phyloP scores from a whole-genome alignment of 176 grass and related monocot species.

The Aegilops longissima region DNA sequence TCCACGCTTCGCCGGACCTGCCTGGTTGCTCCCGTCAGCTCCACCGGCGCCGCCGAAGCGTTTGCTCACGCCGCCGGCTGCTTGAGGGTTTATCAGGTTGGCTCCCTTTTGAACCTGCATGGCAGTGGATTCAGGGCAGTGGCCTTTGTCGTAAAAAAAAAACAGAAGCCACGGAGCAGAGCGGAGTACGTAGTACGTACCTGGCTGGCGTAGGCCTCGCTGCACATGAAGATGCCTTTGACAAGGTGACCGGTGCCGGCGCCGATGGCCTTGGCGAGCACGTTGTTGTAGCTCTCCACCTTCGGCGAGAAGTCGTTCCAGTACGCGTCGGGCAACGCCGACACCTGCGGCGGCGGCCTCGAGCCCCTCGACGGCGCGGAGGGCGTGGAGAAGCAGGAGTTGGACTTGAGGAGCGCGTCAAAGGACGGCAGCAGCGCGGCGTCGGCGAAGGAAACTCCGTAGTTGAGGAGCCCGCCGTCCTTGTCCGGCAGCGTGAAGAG shows the following conservation, averaged over 20 bases:
- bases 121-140: too few relatives aligned
- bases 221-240: slow-evolving; percentile 89
- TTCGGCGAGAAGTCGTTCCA: slow-evolving; percentile 77
- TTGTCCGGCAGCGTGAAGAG: slow-evolving; percentile 79
- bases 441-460: slow-evolving; percentile 74
- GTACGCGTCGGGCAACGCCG: slow-evolving; percentile 44
- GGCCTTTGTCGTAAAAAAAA: background rate
- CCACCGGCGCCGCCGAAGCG: slow-evolving; percentile 20
- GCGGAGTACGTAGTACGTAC: slow-evolving; percentile 15
- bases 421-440: slow-evolving; percentile 46
- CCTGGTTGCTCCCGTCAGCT: slow-evolving; percentile 23
- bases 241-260: slow-evolving; percentile 80
- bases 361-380: slow-evolving; percentile 23
- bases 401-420: slow-evolving; percentile 64
- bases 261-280: slow-evolving; percentile 75
- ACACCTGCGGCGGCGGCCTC: background rate
- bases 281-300: slow-evolving; percentile 71
- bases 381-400: slow-evolving; percentile 63
- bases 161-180: background rate
- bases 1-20: slow-evolving; percentile 23
- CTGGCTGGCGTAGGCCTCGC: slow-evolving; percentile 74
- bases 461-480: slow-evolving; percentile 79
- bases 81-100: slow-evolving; percentile 63
- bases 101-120: slow-evolving; percentile 83
- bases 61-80: slow-evolving; percentile 14